Base-by-base conservation (phyloP, 1,284 basidiomycete species). In the Tremellales sp. region DNA sequence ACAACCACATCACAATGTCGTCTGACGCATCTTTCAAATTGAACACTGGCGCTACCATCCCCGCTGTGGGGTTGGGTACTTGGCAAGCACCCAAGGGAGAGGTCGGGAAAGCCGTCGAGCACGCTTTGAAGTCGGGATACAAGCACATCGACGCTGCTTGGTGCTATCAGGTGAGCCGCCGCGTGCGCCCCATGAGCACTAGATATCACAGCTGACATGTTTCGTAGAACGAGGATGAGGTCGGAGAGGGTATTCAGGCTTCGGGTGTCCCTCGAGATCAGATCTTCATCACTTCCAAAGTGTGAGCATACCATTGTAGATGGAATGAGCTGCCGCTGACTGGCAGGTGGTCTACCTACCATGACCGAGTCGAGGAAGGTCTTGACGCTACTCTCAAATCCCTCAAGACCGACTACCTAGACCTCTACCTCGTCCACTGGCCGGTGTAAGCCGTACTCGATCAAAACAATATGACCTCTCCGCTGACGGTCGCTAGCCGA, bases 181-280 rank as follows among this genome's bases (percentile, higher is more conserved):
- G 8, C 36, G 10, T 39, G 29, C n/a, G 21, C 26, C 4, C 7
- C 40, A 19, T 26, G n/a, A n/a, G 19, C 11, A 5, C 17, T 36
- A n/a, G n/a, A n/a, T n/a, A n/a, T n/a, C n/a, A n/a, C n/a, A n/a
- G 36, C 36, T 24, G 44, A 31, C 11, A 43, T 39, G n/a, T n/a
- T n/a, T n/a, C n/a, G n/a, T 80, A 80, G 45, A 89, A 88, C 62
- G 87, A 93, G 72, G 82, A 84, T 63, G 84, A 87, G 62, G 88
- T 93, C 23, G 89, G 88, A 12, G 79, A 84, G 57, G 89, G 87
- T n/a, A 83, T 93, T 72, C 81, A 79, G 61, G 79, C 78, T 37
- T 85, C 84, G 46, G 88, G 87, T 27, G 80, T 91, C 22, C 82
- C 84, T 44, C 81, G 89, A 54, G 80, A 81, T 39, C 84, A 92